Evolutionary conservation across 257 asterid species (phyloP).

Genomic region (Fraxinus quadrangulata): DNA sequence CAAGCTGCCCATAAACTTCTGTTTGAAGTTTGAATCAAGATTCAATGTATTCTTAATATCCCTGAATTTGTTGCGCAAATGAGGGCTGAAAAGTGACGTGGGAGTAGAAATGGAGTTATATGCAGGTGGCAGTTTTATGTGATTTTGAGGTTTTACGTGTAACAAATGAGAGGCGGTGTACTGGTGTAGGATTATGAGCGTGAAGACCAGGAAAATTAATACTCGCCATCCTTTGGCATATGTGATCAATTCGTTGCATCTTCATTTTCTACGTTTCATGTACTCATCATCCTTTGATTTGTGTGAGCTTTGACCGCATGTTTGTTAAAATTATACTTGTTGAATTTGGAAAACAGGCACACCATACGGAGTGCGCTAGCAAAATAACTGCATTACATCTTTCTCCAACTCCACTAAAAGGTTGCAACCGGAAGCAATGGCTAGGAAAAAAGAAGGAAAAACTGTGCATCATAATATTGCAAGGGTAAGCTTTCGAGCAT

Average conservation of each 20-base stretch:
- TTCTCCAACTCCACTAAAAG: constrained; percentile 24
- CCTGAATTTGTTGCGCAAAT: not conserved
- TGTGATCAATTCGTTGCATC: constrained; percentile 6
- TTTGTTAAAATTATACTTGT: constrained; percentile 2
- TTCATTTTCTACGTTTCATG: constrained; percentile 21
- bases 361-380: constrained; percentile 5
- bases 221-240: not conserved
- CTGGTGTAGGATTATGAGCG: not conserved
- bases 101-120: not conserved
- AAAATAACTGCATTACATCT: not conserved
- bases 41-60: not conserved
- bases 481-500: not conserved
- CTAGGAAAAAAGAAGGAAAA: not conserved
- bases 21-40: not conserved
- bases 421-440: not conserved
- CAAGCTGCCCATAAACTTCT: not conserved
- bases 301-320: not conserved
- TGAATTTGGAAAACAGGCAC: constrained; percentile 17
- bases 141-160: not conserved
- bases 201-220: no score
- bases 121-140: no score
- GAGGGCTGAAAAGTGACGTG: not conserved
- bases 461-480: not conserved
- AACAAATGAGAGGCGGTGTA: not conserved
- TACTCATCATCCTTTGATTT: constrained; percentile 12